phyloP scores from a whole-genome alignment of 2,329 filamentous ascomycete genomes.

The Ceratocystis colombiana region DNA sequence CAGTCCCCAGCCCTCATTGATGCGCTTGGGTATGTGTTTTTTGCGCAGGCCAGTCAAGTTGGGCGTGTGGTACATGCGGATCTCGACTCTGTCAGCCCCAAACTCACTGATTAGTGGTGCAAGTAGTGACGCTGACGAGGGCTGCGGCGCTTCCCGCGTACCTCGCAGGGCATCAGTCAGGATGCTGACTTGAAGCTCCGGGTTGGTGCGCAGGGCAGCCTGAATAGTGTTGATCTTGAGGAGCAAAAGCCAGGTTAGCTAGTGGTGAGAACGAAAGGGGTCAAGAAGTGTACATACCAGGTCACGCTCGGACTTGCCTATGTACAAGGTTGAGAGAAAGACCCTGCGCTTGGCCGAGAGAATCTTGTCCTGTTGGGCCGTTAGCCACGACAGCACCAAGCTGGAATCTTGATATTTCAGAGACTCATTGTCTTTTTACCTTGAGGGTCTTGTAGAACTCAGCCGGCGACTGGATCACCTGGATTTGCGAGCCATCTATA shows the following conservation, averaged over 20 bases:
- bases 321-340: slow-evolving; percentile 93
- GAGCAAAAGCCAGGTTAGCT: slow-evolving; percentile 10
- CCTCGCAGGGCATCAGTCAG: slow-evolving; percentile 85
- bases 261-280: slow-evolving; percentile 24
- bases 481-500: slow-evolving; percentile 67
- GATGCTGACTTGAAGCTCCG: slow-evolving; percentile 71
- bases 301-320: slow-evolving; percentile 86
- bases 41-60: slow-evolving; percentile 85
- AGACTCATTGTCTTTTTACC: slow-evolving; percentile 41
- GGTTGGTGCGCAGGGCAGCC: slow-evolving; percentile 62
- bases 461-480: slow-evolving; percentile 66
- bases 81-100: slow-evolving; percentile 71
- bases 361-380: slow-evolving; percentile 57
- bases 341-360: slow-evolving; percentile 65
- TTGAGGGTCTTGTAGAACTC: slow-evolving; percentile 90
- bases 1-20: slow-evolving; percentile 96
- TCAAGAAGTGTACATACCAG: slow-evolving; percentile 43
- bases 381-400: background rate
- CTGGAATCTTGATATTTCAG: background rate
- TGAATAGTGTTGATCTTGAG: slow-evolving; percentile 62
- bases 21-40: slow-evolving; percentile 69
- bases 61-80: slow-evolving; percentile 96
- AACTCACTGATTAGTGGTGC: slow-evolving; percentile 77
- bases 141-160: slow-evolving; percentile 75
- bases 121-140: slow-evolving; percentile 81